Evolutionary conservation across 225 moss, liverwort and hornwort species (phyloP), one percentile per base, ranked within the genome.

Genomic region (Pseudoscleropodium purum): DNA sequence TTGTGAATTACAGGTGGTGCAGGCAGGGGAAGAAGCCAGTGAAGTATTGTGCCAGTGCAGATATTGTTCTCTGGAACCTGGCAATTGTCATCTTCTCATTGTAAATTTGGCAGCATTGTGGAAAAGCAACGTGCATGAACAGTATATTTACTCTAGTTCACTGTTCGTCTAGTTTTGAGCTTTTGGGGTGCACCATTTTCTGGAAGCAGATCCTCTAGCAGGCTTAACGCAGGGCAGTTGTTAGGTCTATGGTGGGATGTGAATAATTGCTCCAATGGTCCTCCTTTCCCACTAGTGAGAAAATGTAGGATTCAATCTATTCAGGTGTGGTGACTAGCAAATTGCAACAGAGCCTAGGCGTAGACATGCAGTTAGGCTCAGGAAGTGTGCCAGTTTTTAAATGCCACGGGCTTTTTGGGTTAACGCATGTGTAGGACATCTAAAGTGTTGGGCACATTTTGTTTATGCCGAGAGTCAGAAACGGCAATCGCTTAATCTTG

Each of bases 1-100:
- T 77, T 77, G 72, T 90, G 60, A 34, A 57, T 88, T 45, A 26
- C 92, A 91, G 91, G 92, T 91, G 93, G 94, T 91, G 83, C 93
- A 93, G 93, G 94, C 67, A 91, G 93, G 85, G 94, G 93, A 60
- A 89, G 94, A 87, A 93, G 90, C 88, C 92, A 92, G 84, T 93
- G 41, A 90, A 90, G 65, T 64, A 51, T 56, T 59, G 52, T 36
- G 75, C 39, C 41, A 26, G 57, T 89, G 33, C 75, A 90, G 89
- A 79, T 75, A 60, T 67, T 66, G 59, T 62, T 82, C 87, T 86
- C 86, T 75, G 61, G 84, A 76, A 41, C 45, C 56, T 79, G 88
- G 88, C 66, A 37, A 72, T 15, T 70, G 39, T 75, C 69, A 69
- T 39, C 63, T 85, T 91, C 65, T 70, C 65, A 57, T 56, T 89